Evolutionary conservation across 106 monocot species (phyloP).

Genomic region (Dioscorea zingiberensis): DNA sequence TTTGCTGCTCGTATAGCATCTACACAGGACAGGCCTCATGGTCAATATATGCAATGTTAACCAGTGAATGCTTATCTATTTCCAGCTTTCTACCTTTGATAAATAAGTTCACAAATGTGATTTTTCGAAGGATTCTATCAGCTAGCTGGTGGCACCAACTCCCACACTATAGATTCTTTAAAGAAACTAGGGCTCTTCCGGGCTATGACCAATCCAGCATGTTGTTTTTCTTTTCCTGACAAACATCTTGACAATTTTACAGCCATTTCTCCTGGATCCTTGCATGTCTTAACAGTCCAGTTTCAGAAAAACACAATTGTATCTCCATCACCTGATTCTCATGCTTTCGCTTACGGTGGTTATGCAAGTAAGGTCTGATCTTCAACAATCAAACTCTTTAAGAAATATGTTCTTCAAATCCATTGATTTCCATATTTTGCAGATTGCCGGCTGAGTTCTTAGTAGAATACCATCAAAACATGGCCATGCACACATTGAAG

Average conservation of each 20-base stretch:
- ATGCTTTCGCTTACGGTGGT: slow-evolving; percentile 85
- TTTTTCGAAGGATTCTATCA: slow-evolving; percentile 79
- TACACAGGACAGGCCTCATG: slow-evolving; percentile 42
- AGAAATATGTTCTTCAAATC: too few species aligned
- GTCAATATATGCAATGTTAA: slow-evolving; percentile 15
- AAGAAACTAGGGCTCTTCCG: slow-evolving; percentile 69
- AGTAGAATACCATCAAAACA: slow-evolving; percentile 28
- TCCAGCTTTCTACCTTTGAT: neutral
- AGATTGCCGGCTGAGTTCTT: slow-evolving; percentile 72
- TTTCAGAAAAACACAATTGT: neutral
- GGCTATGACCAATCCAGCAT: slow-evolving; percentile 26
- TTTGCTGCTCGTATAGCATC: slow-evolving; percentile 59
- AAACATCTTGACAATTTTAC: neutral
- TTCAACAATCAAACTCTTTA: neutral
- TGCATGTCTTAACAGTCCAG: neutral
- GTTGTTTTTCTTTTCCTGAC: neutral
- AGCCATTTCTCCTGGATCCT: neutral
- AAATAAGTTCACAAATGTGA: neutral
- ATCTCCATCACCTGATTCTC: slow-evolving; percentile 8
- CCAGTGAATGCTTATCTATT: neutral
- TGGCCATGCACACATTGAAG: slow-evolving; percentile 47
- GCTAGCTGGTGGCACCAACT: slow-evolving; percentile 90
- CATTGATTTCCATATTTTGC: slow-evolving; percentile 2
- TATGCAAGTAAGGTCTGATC: slow-evolving; percentile 81
- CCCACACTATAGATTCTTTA: slow-evolving; percentile 61